Evolutionary conservation across 108 stramenopile genomes (phyloP), one percentile per base, ranked within the genome.

Genomic region (Skeletonema grethae): DNA sequence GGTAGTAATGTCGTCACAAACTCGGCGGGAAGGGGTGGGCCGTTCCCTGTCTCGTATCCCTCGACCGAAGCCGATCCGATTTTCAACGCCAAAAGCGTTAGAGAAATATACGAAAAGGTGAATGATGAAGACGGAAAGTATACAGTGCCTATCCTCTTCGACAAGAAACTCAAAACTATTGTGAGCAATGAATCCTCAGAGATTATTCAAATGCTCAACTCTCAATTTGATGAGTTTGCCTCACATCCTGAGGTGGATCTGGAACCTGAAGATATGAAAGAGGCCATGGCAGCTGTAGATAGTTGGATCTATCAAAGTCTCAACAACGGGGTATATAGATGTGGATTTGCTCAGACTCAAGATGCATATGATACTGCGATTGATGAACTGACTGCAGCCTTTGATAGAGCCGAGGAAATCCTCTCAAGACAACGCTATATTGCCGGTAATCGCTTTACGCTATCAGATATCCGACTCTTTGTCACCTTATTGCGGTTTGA

Each of bases 101-200:
- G 96, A 7, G 93, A 97, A 28, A 30, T 98, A 12, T 98, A 97
- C 76, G 92, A 97, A 55, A 48, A 58, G 67, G 85, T 88, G 22
- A 82, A 70, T 25, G 94, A 94, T 65, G 85, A 80, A 7, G 85
- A 80, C 36, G 96, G 90, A 38, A 95, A 99, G 85, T 98, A 93
- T 84, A 87, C 97, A 8, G 97, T 98, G 38, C 99, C 99, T 4
- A 80, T 99, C 0, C 84, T 99, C 30, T 98, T 90, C 81, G 99
- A 99, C 83, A 97, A 93, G 73, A 92, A 96, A 80, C 71, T 80
- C 6, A 76, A 90, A 20, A 96, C 91, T 6, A 98, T 99, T 69
- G 99, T 99, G 36, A 97, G 91, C 85, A 98, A 98, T 69, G 99
- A 99, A 84, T 96, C 95, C 0, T 84, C 95, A 18, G 98, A 99